Evolutionary conservation across 2,329 filamentous ascomycete species (phyloP).

Genomic region (Berkeleyomyces basicola): DNA sequence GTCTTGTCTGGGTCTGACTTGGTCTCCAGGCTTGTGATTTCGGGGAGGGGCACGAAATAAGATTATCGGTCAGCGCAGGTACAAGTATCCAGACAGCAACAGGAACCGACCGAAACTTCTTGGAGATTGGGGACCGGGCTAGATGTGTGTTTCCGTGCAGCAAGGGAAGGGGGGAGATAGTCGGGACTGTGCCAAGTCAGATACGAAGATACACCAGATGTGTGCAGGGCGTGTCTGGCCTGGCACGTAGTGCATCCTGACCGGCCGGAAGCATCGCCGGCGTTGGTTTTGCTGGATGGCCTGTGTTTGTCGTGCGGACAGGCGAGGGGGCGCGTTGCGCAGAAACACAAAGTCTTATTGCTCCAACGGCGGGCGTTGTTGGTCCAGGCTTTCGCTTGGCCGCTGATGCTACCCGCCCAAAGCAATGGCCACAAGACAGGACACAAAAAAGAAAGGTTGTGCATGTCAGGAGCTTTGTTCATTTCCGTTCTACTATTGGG

Average conservation of each 20-base stretch:
- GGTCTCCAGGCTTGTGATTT: not conserved
- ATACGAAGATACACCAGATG: not conserved
- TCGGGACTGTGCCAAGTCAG: not conserved
- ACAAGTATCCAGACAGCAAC: not conserved
- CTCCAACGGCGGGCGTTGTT: not conserved
- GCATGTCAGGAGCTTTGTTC: not conserved
- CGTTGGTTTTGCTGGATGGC: not conserved
- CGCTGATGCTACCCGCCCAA: not conserved
- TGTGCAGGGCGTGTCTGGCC: not conserved
- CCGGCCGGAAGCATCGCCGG: no score
- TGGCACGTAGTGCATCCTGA: no score
- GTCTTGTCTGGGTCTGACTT: not conserved
- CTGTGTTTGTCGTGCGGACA: not conserved
- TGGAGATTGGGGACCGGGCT: not conserved
- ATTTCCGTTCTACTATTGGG: not conserved
- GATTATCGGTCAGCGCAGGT: not conserved
- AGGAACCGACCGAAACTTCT: not conserved
- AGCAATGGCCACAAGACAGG: not conserved
- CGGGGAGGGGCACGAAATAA: not conserved
- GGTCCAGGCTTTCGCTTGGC: not conserved
- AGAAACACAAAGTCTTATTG: not conserved
- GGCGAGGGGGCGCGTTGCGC: not conserved
- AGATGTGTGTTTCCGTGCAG: not conserved
- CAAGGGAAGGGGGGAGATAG: not conserved
- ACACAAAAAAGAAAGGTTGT: not conserved